phyloP scores from a whole-genome alignment of 2,329 filamentous ascomycete species.

The Truncatella angustata region DNA sequence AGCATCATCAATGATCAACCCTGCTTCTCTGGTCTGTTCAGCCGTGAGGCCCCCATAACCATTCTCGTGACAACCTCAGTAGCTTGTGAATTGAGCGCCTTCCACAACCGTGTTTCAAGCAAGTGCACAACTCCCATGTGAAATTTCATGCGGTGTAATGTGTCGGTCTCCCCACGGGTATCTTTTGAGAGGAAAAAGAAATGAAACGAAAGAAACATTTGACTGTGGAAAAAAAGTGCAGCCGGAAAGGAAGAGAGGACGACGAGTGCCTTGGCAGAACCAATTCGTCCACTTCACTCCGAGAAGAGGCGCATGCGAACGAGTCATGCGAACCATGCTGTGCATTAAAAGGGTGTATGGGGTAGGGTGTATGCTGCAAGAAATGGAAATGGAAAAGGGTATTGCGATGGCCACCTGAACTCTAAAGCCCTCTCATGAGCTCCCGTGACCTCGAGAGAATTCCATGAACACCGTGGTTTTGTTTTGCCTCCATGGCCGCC shows the following conservation, averaged over 20 bases:
- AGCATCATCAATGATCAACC: too few relatives aligned
- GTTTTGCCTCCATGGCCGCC: neutral
- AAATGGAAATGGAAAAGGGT: neutral
- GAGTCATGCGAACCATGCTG: neutral
- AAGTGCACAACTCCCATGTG: neutral
- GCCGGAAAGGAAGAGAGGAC: neutral
- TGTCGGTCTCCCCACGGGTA: neutral
- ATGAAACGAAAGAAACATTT: neutral
- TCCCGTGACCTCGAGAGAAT: neutral
- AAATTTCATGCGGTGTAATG: neutral
- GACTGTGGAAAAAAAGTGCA: neutral
- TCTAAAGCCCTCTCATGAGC: neutral
- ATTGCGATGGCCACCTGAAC: neutral
- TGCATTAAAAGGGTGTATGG: neutral
- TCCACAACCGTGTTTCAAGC: neutral
- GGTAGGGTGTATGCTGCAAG: neutral
- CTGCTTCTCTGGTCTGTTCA: neutral
- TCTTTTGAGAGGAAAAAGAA: neutral
- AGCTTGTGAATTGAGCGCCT: neutral
- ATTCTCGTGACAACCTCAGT: neutral
- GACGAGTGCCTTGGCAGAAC: neutral
- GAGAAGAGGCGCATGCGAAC: neutral
- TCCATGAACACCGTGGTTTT: slow-evolving; percentile 2
- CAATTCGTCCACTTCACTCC: too few relatives aligned
- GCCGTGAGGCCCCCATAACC: neutral